A percentile compares a stretch with the other conserved stretches of the same genome.
Evolutionary conservation across 305 asterid genomes (phyloP).

Genomic region (Plantago coronopus): DNA sequence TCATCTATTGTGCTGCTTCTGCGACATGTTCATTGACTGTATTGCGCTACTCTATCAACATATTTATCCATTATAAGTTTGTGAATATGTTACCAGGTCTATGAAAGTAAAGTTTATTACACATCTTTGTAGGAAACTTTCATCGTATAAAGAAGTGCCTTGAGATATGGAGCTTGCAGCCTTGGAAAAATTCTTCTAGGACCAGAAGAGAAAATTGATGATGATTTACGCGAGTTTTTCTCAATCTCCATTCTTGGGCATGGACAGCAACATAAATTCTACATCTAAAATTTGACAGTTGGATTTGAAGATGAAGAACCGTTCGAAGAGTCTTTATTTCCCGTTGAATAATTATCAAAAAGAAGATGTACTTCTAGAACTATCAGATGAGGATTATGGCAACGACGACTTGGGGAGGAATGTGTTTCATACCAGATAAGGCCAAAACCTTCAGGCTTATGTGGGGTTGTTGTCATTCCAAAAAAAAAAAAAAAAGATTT

Average conservation of each 20-base stretch:
- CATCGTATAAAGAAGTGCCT: slow-evolving; percentile 85
- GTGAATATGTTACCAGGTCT: too few relatives aligned
- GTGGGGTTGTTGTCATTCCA: slow-evolving; percentile 30
- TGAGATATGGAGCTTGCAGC: slow-evolving; percentile 75
- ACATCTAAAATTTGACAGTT: slow-evolving; percentile 26
- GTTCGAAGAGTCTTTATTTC: slow-evolving; percentile 35
- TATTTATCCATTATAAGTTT: slow-evolving; percentile 1
- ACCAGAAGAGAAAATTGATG: slow-evolving; percentile 54
- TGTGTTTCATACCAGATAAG: slow-evolving; percentile 14
- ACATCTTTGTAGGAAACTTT: slow-evolving; percentile 55
- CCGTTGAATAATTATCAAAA: slow-evolving; percentile 38
- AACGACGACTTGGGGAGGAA: slow-evolving; percentile 23
- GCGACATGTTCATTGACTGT: neutral
- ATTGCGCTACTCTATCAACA: neutral
- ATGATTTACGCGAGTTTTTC: slow-evolving; percentile 49
- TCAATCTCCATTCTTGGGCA: slow-evolving; percentile 48
- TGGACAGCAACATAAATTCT: slow-evolving; percentile 26
- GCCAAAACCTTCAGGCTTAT: slow-evolving; percentile 30
- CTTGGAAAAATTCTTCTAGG: slow-evolving; percentile 55
- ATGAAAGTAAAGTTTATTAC: slow-evolving; percentile 6
- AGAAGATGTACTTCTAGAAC: slow-evolving; percentile 42
- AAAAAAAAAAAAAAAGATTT: slow-evolving; percentile 26
- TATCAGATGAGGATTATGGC: slow-evolving; percentile 44
- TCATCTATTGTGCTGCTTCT: neutral
- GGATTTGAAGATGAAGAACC: slow-evolving; percentile 38